Evolutionary conservation across 768 basidiomycete species (phyloP), one percentile per base, ranked within the genome.

Genomic region (Suillus alpinus): DNA sequence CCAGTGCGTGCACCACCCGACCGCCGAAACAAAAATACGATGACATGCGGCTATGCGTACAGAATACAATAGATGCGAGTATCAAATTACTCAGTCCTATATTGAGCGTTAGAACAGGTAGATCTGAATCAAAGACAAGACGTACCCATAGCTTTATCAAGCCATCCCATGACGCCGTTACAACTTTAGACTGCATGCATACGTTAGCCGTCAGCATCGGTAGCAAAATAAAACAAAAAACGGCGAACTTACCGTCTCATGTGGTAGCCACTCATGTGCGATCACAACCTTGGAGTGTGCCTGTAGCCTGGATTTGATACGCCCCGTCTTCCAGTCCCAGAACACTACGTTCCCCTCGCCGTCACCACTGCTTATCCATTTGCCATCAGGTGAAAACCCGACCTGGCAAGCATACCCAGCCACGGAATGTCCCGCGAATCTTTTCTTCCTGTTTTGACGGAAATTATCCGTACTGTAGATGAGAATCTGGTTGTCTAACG

Each of bases 241-340:
- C 41, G 12, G 37, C 1, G 1, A 47, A 83, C 94, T 76, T 71
- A 97, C 96, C 47, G 91, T 87, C 73, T 99, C 97, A 72, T 99
- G 95, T 56, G 96, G 97, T 61, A 99, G 76, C 97, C 97, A 99
- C 70, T 93, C 93, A 69, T 99, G 97, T 23, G 94, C 86, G 67
- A 99, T 98, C 56, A 98, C 92, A n/a, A 97, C 96, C 76, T 98
- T 94, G 13, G 84, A 86, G 73, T 98, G 97, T 3, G 93, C 94
- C 64, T 87, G 86, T 59, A 98, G 75, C 41, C 93, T 81, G 59
- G 91, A 94, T 77, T 95, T 93, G 74, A 98, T 95, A 64, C 93
- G 86, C 1, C 95, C 92, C n/a, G 89, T 95, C 78, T 97, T 98
- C 92, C 94, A 99, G 74, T 98, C 97, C 97, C 97, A 99, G 75